Evolutionary conservation across 768 basidiomycete species (phyloP), one percentile per base, ranked within the genome.

Genomic region (Termitomyces eurrhizus): DNA sequence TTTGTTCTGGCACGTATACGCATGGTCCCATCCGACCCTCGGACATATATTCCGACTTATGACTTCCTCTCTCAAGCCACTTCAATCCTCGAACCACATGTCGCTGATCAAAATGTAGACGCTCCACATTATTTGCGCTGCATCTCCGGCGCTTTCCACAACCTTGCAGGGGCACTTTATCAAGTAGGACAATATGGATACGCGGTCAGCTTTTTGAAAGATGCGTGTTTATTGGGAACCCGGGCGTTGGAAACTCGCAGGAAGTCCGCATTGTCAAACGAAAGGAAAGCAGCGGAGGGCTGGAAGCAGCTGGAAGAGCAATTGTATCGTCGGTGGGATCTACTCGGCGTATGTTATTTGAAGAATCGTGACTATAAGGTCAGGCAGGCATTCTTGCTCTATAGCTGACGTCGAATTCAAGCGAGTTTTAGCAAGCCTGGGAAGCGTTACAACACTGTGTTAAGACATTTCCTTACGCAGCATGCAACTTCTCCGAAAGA

Each of bases 291-390:
- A 12, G 67, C 57, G 35, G 68, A 78, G 62, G 62, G 83, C 77
- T 90, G 88, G 86, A 74, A 58, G 48, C 81, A 83, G 63, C 75
- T 92, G 1, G 80, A 84, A 59, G 84, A 86, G 36, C 86, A 89
- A 62, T 65, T 94, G 32, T 83, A 81, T 63, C 79, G 87, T 24
- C 76, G 93, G 50, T 95, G 88, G 83, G 93, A 97, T 73, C 70
- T 96, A 35, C 75, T 95, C 29, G 93, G 83, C 0, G 84, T 89
- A 4, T 93, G 92, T 69, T 86, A 85, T 67, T 80, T 82, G 33
- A 94, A 91, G 71, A 85, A 86, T 32, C 89, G 88, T 0, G 89
- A 96, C 64, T 80, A 88, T 24, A 83, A 82, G 81, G 94, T 92
- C 49, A 35, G 78, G 70, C 16, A 44, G 54, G 7, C 21, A 52